Conservation (phyloP, 305 asterid genomes). For the Salvia sclarea region DNA sequence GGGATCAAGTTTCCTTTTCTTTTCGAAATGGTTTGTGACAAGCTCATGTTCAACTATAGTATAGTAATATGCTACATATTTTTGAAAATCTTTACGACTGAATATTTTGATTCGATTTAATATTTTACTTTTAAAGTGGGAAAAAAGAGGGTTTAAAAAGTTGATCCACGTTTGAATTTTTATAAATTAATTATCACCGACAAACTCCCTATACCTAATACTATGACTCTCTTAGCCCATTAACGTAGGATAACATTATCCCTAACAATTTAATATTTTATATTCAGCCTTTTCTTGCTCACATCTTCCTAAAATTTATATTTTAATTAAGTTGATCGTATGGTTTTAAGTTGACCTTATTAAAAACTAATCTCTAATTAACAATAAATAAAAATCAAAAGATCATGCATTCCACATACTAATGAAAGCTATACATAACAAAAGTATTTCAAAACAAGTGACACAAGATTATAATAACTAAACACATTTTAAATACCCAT, state of each 20-base stretch:
- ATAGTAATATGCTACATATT: not conserved
- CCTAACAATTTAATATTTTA: not conserved
- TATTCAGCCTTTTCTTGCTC: not conserved
- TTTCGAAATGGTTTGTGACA: not conserved
- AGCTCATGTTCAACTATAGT: not conserved
- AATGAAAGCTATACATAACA: slow-evolving; percentile 9
- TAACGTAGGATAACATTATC: slow-evolving; percentile 8
- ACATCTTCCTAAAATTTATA: not conserved
- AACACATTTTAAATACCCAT: not conserved
- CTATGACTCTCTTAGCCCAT: not conserved
- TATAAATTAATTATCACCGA: slow-evolving; percentile 21
- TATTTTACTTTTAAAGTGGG: not conserved
- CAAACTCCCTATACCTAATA: slow-evolving; percentile 22
- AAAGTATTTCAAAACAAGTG: not conserved
- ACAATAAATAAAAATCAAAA: not conserved
- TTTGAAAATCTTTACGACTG: not conserved
- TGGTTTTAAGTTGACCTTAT: not conserved
- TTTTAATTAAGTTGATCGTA: not conserved
- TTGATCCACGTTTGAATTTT: not conserved
- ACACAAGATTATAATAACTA: not conserved
- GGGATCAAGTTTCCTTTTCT: not conserved
- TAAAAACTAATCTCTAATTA: not conserved
- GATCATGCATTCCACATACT: not conserved
- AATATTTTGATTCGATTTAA: not conserved
- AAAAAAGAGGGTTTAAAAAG: not conserved